Base-by-base conservation (phyloP, 352 stramenopile genomes). In the Globisporangium cylindrosporum region DNA sequence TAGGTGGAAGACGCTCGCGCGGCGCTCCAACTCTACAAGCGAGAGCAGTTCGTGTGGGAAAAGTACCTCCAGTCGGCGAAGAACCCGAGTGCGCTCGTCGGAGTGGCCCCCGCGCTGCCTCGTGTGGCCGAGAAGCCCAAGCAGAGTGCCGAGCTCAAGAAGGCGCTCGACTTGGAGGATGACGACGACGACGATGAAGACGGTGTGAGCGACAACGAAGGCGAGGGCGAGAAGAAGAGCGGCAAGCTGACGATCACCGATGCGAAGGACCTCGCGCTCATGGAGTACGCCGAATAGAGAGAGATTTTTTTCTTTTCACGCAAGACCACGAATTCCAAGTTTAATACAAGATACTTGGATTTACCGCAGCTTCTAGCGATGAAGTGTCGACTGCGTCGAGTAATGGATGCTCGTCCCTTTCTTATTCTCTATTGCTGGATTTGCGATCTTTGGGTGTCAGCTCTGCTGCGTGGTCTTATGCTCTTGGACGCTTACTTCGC, bases 31-130 rank as follows among this genome's bases (percentile, higher is more conserved):
- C 76, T 95, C 46, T 95, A 95, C 75, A 95, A 94, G 62, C 74
- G 68, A n/a, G 85, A 93, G 54, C 88, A 94, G 72, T 92, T 87
- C 48, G 80, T 70, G 34, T 95, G 88, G 88, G 88, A 95, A 43
- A 95, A 95, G 68, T 92, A 91, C 72, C 64, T 95, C 20, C 86
- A 81, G 48, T 83, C 77, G 22, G 80, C 74, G 66, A 94, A 92
- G 74, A 78, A 73, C 66, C 73, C 43, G 10, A 71, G 81, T 49
- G 75, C 73, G 53, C 71, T 93, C 25, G 82, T 77, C 1, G 85
- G 82, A 6, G 69, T 91, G 4, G 80, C 82, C 7, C 82, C 85
- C 0, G 53, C 77, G 53, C 62, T 89, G 22, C 78, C 78, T 0
- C 75, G 79, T 49, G 67, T 76, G n/a, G 49, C 69, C 0, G 65